phyloP scores from a whole-genome alignment of 108 stramenopile species.

The Fistulifera pelliculosa region DNA sequence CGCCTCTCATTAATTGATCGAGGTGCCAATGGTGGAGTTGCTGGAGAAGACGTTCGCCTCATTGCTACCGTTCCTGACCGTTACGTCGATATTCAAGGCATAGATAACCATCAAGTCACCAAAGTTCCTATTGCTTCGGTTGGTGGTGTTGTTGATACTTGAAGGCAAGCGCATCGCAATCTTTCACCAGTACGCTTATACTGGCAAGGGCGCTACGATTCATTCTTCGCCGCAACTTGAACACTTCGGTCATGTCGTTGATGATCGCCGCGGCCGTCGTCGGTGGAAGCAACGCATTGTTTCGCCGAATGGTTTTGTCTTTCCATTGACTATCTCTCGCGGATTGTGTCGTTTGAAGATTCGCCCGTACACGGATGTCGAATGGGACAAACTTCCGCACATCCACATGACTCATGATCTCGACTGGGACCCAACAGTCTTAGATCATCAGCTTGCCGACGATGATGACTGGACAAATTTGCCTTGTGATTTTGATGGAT shows the following conservation, averaged over 20 bases:
- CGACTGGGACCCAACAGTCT: constrained; percentile 14
- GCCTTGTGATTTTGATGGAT: no score
- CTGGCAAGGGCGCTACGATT: constrained; percentile 14
- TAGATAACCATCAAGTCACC: constrained; percentile 19
- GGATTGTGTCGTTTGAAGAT: no score
- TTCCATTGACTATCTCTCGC: no score
- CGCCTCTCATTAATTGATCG: no score
- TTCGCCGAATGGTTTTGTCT: no score
- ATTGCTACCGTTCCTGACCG: constrained; percentile 20
- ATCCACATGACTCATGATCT: constrained; percentile 1
- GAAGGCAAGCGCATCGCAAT: no score
- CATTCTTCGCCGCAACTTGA: constrained; percentile 19
- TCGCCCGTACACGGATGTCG: constrained; percentile 16
- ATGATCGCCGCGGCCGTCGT: constrained; percentile 12
- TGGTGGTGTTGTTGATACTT: no score
- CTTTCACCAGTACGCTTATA: constrained; percentile 22
- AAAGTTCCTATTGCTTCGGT: constrained; percentile 14
- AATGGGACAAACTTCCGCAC: neutral
- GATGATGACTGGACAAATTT: no score
- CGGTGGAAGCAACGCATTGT: no score
- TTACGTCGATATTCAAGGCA: no score
- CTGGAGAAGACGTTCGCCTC: constrained; percentile 12
- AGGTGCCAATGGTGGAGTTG: constrained; percentile 29
- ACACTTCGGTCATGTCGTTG: constrained; percentile 2
- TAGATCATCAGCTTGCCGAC: no score